Conservation (phyloP, 73 alveolate genomes). For the Paramecium primaurelia region DNA sequence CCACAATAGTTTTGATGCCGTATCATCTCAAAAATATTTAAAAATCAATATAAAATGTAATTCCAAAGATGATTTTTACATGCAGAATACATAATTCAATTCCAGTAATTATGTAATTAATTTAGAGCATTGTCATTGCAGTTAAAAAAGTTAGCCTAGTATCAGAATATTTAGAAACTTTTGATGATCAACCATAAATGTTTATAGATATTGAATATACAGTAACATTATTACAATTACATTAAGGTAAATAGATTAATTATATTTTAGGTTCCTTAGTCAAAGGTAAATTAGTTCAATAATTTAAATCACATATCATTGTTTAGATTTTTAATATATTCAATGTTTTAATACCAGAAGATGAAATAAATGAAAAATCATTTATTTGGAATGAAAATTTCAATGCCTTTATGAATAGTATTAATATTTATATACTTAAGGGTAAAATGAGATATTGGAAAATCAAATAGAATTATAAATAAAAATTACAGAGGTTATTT, state of each 20-base stretch:
- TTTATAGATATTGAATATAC: neutral
- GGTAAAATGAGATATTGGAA: neutral
- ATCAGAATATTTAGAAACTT: neutral
- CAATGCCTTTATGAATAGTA: slow-evolving; percentile 13
- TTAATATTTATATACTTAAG: neutral
- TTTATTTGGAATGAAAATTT: neutral
- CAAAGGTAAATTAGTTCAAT: neutral
- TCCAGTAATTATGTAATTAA: neutral
- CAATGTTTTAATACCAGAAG: neutral
- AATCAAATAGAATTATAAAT: neutral
- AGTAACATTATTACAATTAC: neutral
- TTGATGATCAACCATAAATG: slow-evolving; percentile 1
- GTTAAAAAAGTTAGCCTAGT: neutral
- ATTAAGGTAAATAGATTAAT: neutral
- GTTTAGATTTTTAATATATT: neutral
- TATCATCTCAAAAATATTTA: neutral
- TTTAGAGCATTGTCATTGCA: neutral
- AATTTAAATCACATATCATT: neutral
- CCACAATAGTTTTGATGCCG: neutral
- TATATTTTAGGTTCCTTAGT: neutral
- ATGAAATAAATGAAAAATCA: neutral
- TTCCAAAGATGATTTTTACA: neutral
- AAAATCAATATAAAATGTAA: neutral
- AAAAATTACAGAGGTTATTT: neutral
- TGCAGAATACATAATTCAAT: neutral